Evolutionary conservation across 805 yeast species (phyloP).

Genomic region (Ogataea kodamae): DNA sequence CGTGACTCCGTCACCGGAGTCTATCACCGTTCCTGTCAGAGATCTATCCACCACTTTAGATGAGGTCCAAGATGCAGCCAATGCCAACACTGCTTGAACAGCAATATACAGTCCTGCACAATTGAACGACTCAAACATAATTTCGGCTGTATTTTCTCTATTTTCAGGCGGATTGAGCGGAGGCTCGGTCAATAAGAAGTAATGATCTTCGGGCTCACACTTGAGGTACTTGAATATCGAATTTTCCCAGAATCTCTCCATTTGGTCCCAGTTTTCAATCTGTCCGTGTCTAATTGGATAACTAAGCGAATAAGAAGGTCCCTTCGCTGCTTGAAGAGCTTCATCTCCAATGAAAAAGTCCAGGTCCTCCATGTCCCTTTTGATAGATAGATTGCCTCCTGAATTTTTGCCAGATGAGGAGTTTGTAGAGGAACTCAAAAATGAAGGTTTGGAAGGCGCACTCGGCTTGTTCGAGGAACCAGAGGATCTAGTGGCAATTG

Average conservation of each 20-base stretch:
- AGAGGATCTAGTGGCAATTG: conserved; percentile 73
- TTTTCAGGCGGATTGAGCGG: conserved; percentile 99
- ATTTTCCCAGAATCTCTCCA: conserved; percentile 99
- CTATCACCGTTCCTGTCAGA: conserved; percentile 96
- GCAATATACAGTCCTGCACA: conserved; percentile 99
- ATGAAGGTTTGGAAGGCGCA: conserved; percentile 46
- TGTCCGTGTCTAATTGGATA: conserved; percentile 98
- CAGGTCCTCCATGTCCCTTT: conserved; percentile 89
- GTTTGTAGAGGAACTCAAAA: conserved; percentile 32
- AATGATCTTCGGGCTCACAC: conserved; percentile 99
- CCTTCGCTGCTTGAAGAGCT: conserved; percentile 86
- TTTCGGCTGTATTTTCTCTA: conserved; percentile 97
- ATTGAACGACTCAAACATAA: conserved; percentile 97
- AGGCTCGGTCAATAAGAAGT: conserved; percentile 93
- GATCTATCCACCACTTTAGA: conserved; percentile 93
- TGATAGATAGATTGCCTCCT: conserved; percentile 47
- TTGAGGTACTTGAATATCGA: conserved; percentile 93
- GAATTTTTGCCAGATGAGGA: conserved; percentile 21
- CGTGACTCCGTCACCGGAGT: conserved; percentile 98
- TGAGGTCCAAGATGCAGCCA: conserved; percentile 99
- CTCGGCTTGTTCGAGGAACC: conserved; percentile 39
- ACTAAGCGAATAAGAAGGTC: conserved; percentile 79
- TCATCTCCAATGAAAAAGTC: conserved; percentile 96
- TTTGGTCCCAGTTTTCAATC: conserved; percentile 98
- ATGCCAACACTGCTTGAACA: conserved; percentile 96